phyloP scores from a whole-genome alignment of 768 basidiomycete species.

The Kwoniella newhampshirensis region DNA sequence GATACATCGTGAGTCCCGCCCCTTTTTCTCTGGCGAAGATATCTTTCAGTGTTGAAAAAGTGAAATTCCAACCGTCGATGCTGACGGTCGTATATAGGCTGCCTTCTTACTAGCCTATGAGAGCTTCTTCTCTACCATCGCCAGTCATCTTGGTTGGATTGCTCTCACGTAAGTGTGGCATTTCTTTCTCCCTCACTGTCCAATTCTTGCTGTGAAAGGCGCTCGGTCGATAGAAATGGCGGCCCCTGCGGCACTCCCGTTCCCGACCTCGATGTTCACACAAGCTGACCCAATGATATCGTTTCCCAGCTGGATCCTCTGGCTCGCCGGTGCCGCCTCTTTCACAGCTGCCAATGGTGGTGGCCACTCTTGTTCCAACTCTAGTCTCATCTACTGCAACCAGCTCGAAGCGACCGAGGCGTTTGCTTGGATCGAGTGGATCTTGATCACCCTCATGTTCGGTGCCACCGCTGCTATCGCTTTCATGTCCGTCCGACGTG shows the following conservation, averaged over 20 bases:
- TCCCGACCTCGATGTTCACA: no score
- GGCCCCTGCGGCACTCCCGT: no score
- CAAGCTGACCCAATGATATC: no score
- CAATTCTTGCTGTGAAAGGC: no score
- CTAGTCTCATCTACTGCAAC: conserved; percentile 44
- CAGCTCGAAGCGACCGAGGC: conserved; percentile 54
- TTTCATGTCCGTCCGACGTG: conserved; percentile 44
- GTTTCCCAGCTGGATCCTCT: conserved; percentile 49
- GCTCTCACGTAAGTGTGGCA: conserved; percentile 49
- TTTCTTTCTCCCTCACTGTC: not conserved
- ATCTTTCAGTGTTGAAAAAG: not conserved
- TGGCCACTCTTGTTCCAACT: conserved; percentile 35
- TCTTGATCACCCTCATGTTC: conserved; percentile 46
- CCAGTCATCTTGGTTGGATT: conserved; percentile 39
- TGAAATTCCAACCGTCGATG: not conserved
- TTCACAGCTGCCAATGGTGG: conserved; percentile 48
- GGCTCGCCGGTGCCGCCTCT: conserved; percentile 48
- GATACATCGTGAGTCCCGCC: conserved; percentile 29
- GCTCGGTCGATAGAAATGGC: no score
- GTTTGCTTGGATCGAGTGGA: conserved; percentile 53
- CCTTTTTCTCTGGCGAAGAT: not conserved
- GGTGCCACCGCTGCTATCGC: conserved; percentile 33
- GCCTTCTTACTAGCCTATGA: conserved; percentile 23
- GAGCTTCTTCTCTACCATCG: conserved; percentile 37
- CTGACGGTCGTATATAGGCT: conserved; percentile 1